Conservation (phyloP, 306 rosid species). For the Lotus japonicus region DNA sequence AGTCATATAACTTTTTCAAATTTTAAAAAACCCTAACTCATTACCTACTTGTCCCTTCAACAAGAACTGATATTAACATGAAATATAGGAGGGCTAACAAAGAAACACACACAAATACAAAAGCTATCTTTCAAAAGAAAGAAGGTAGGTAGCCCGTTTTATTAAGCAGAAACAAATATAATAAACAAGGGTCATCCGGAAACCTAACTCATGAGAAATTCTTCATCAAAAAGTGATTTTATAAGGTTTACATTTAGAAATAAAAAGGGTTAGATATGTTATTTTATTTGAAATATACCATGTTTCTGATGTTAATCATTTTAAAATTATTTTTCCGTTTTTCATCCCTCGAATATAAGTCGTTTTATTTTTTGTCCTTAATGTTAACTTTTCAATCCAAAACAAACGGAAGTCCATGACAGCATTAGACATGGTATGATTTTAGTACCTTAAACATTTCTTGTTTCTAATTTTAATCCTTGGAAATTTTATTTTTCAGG, state of each 20-base stretch:
- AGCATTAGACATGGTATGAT: no score
- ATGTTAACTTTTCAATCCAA: no score
- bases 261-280: no score
- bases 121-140: neutral
- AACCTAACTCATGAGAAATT: constrained; percentile 20
- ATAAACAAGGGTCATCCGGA: constrained; percentile 10
- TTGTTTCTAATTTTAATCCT: no score
- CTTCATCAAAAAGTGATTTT: constrained; percentile 30
- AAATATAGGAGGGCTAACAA: neutral
- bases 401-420: no score
- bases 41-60: constrained; percentile 33
- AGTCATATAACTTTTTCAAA: constrained; percentile 41
- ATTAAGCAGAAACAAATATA: neutral
- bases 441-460: no score
- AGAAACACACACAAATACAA: neutral
- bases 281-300: no score
- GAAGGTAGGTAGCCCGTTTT: neutral
- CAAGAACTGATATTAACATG: constrained; percentile 10
- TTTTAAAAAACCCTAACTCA: constrained; percentile 14
- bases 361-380: no score
- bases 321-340: no score
- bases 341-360: no score
- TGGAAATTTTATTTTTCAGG: no score
- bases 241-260: constrained; percentile 1
- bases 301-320: no score